Evolutionary conservation across 306 rosid species (phyloP).

Genomic region (Pyrus bretschneideri): DNA sequence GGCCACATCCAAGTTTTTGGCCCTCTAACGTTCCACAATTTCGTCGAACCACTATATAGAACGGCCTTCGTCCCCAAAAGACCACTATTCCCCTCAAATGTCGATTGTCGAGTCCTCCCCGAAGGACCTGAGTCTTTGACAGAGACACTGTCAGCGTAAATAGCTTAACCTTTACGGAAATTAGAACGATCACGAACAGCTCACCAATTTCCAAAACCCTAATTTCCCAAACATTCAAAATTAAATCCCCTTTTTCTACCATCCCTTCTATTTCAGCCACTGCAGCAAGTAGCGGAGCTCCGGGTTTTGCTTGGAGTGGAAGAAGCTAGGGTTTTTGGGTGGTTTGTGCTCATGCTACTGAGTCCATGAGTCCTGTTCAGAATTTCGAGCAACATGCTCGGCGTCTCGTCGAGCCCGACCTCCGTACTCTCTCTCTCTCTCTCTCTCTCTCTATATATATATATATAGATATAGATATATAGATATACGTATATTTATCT

Average conservation of each 20-base stretch:
- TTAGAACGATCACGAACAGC: neutral
- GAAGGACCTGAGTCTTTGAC: conserved; percentile 6
- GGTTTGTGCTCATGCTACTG: neutral
- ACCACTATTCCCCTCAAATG: neutral
- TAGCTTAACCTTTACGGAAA: neutral
- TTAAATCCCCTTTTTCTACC: too few species aligned
- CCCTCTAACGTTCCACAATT: neutral
- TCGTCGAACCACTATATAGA: neutral
- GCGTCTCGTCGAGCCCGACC: conserved; percentile 64
- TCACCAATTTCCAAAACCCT: neutral
- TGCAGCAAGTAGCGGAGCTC: neutral
- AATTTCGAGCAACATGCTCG: conserved; percentile 92
- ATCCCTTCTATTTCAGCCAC: neutral
- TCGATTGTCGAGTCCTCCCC: neutral
- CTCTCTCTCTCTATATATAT: neutral
- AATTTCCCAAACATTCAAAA: neutral
- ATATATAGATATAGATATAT: too few species aligned
- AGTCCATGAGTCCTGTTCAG: conserved; percentile 87
- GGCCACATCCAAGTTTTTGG: neutral
- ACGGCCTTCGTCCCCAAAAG: neutral
- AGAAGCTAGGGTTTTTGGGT: conserved; percentile 32
- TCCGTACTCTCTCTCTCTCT: conserved; percentile 39
- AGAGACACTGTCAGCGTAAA: conserved; percentile 8
- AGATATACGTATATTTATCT: neutral
- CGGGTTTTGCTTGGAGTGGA: neutral